These are phyloP conservation scores for Apiospora arundinis DNA, from an alignment of 2,329 filamentous ascomycete species.

Conservation along the genomic window DNA sequence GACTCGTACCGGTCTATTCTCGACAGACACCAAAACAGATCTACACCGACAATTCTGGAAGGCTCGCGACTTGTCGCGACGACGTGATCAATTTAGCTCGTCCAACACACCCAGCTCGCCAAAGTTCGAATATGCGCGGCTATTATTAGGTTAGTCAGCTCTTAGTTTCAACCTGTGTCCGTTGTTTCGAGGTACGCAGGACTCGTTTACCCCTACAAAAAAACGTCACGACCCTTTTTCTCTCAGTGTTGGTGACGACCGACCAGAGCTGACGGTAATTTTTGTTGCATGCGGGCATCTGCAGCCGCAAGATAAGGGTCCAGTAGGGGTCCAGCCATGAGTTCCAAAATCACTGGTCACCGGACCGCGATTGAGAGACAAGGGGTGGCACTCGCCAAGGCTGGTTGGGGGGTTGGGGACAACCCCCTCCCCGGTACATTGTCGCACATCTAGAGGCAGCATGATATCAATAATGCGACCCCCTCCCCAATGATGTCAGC, in stretches of 20 bases:
- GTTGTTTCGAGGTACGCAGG: not conserved
- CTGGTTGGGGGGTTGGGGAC: not conserved
- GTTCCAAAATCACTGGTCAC: not conserved
- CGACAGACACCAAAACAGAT: not conserved
- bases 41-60: not conserved
- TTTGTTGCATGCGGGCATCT: not conserved
- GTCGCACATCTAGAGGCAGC: not conserved
- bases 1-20: not conserved
- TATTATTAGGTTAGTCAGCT: not conserved
- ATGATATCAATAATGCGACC: slow-evolving; percentile 17
- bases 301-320: slow-evolving; percentile 20
- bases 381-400: not conserved
- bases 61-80: not conserved
- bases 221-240: not conserved
- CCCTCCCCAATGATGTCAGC: slow-evolving; percentile 16
- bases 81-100: not conserved
- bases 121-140: not conserved
- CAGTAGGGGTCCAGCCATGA: slow-evolving; percentile 23
- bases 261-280: not conserved
- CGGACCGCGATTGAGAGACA: not conserved
- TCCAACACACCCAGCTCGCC: not conserved
- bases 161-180: not conserved
- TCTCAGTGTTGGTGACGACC: not conserved
- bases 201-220: not conserved
- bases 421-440: not conserved